Evolutionary conservation across 106 monocot species (phyloP).

Genomic region (Cymbidium sinense): DNA sequence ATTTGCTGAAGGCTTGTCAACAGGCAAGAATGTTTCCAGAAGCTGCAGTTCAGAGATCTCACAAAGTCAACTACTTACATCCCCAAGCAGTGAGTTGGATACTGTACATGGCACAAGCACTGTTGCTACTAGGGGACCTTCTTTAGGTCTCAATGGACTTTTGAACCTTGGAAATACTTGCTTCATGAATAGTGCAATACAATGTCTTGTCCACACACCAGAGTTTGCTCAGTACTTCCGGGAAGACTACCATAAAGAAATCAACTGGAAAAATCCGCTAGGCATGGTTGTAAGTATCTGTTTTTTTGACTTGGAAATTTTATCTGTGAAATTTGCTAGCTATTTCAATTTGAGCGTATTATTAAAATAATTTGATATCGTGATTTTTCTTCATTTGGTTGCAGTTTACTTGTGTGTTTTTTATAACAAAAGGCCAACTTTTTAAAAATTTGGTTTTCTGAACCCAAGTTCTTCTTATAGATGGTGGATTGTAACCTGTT

Average conservation of each 20-base stretch:
- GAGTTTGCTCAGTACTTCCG: conserved; percentile 93
- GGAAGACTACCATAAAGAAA: conserved; percentile 92
- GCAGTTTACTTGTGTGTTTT: background rate
- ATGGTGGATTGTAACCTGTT: background rate
- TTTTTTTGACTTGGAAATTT: background rate
- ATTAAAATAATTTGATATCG: background rate
- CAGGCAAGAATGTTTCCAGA: conserved; percentile 56
- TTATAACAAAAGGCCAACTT: background rate
- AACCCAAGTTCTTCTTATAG: background rate
- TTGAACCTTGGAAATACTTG: conserved; percentile 99
- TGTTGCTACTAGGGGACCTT: conserved; percentile 53
- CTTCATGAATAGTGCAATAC: conserved; percentile 98
- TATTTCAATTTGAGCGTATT: background rate
- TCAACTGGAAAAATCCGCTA: conserved; percentile 94
- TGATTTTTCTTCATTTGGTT: background rate
- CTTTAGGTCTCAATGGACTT: conserved; percentile 81
- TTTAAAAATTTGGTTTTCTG: background rate
- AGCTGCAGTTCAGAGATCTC: conserved; percentile 62
- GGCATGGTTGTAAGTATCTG: conserved; percentile 93
- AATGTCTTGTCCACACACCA: conserved; percentile 98
- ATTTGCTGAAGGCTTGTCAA: conserved; percentile 51
- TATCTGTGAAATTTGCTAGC: background rate
- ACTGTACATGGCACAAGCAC: conserved; percentile 42
- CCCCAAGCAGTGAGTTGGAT: conserved; percentile 58
- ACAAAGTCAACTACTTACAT: conserved; percentile 50